A percentile compares a stretch with the other conserved stretches of the same genome.
Conservation (phyloP, 495 filamentous ascomycete genomes). For the Viridothelium virens region DNA sequence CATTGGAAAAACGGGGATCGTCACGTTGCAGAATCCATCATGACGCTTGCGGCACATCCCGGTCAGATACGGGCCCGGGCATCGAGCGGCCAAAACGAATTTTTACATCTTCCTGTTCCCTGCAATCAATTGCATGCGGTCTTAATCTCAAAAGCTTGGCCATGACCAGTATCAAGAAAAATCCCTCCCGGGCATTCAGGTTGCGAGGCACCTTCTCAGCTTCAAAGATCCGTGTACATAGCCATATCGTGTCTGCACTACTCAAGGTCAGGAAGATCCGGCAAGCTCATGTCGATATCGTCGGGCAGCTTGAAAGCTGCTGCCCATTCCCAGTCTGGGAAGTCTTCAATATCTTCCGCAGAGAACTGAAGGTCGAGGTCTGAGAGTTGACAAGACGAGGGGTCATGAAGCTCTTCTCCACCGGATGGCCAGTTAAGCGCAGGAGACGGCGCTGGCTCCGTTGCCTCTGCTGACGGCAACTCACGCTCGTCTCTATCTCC, state of each 20-base stretch:
- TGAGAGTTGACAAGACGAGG: not conserved
- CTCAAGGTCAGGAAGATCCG: not conserved
- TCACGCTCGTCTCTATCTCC: not conserved
- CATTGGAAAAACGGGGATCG: constrained; percentile 11
- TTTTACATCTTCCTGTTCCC: too few species aligned
- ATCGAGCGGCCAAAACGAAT: too few species aligned
- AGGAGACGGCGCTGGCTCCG: not conserved
- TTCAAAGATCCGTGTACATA: too few species aligned
- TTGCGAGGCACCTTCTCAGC: too few species aligned
- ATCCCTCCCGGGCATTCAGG: too few species aligned
- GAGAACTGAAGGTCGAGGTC: not conserved
- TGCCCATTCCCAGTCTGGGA: constrained; percentile 10
- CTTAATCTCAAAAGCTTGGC: too few species aligned
- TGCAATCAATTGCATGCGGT: too few species aligned
- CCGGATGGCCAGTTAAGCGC: not conserved
- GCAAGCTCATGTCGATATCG: not conserved
- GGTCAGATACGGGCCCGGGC: not conserved
- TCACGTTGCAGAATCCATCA: constrained; percentile 5
- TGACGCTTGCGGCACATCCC: not conserved
- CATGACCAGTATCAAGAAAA: too few species aligned
- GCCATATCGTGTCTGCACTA: not conserved
- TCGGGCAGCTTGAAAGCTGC: constrained; percentile 2
- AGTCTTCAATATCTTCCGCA: not conserved
- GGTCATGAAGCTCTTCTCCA: not conserved
- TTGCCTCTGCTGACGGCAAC: not conserved